Evolutionary conservation across 1,284 basidiomycete genomes (phyloP).

Genomic region (Coniferiporia weirii): DNA sequence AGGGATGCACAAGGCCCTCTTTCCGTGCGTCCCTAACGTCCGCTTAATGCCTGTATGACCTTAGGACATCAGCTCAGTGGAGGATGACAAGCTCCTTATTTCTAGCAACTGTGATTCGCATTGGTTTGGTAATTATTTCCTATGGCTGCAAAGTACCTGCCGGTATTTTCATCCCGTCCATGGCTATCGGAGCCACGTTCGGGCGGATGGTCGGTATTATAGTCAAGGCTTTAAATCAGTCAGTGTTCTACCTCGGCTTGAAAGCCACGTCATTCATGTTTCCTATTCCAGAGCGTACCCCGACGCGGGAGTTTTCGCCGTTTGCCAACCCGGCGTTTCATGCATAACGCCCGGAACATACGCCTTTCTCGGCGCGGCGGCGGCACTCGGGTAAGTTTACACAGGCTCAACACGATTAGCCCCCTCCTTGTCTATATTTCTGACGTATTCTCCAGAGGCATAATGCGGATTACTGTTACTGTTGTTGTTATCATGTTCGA

Average conservation of each 20-base stretch:
- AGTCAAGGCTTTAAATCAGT: constrained; percentile 90
- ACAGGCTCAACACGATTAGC: constrained; percentile 12
- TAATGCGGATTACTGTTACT: constrained; percentile 95
- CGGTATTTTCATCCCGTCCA: constrained; percentile 96
- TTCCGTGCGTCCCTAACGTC: constrained; percentile 6
- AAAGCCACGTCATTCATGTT: background rate
- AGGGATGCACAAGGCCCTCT: background rate
- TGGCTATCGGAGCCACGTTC: constrained; percentile 96
- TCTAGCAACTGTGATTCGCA: constrained; percentile 86
- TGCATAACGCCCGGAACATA: constrained; percentile 99
- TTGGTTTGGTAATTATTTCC: constrained; percentile 83
- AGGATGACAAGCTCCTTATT: constrained; percentile 89
- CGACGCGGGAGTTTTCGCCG: constrained; percentile 80
- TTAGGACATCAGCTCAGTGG: constrained; percentile 88
- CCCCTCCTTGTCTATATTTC: background rate
- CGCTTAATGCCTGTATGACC: background rate
- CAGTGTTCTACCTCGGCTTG: constrained; percentile 22
- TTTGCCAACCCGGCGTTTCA: constrained; percentile 87
- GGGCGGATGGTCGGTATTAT: constrained; percentile 94
- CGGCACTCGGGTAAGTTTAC: constrained; percentile 72
- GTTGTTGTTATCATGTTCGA: constrained; percentile 99
- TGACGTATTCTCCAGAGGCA: constrained; percentile 57
- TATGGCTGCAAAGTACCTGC: constrained; percentile 97
- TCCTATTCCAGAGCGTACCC: constrained; percentile 64
- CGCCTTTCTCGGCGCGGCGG: constrained; percentile 91